phyloP scores from a whole-genome alignment of 768 basidiomycete species.

The Chalciporus piperatus region DNA sequence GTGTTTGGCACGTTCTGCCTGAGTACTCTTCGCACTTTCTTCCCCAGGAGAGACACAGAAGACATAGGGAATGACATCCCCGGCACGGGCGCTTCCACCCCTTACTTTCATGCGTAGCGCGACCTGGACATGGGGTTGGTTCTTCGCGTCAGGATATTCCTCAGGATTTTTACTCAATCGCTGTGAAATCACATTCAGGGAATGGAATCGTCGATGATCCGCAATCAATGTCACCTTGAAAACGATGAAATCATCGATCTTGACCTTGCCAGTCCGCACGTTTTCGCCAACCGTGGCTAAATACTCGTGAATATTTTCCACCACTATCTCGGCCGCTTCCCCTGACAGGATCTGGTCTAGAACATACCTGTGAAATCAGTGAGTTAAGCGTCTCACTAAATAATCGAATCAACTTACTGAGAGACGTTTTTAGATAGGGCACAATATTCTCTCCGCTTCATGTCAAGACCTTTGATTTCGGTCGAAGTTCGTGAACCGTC shows the following conservation, averaged over 20 bases:
- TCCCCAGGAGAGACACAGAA: conserved; percentile 82
- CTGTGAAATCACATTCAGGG: conserved; percentile 36
- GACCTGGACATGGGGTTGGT: conserved; percentile 95
- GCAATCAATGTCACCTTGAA: conserved; percentile 62
- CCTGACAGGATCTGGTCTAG: conserved; percentile 90
- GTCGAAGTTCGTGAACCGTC: conserved; percentile 73
- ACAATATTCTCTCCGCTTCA: conserved; percentile 98
- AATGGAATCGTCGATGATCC: neutral
- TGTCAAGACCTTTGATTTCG: conserved; percentile 96
- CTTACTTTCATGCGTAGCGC: conserved; percentile 85
- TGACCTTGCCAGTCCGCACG: conserved; percentile 72
- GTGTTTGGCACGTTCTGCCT: conserved; percentile 89
- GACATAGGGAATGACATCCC: conserved; percentile 95
- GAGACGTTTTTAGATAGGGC: conserved; percentile 89
- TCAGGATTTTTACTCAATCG: conserved; percentile 95
- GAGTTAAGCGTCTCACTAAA: neutral
- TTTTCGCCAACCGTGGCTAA: conserved; percentile 72
- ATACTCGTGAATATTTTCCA: conserved; percentile 92
- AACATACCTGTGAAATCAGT: conserved; percentile 60
- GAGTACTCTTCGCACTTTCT: conserved; percentile 65
- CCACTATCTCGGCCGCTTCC: conserved; percentile 83
- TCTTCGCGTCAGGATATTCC: conserved; percentile 94
- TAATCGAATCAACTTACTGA: conserved; percentile 53
- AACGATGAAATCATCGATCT: conserved; percentile 92
- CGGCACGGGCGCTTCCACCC: conserved; percentile 74